Percentiles rank a stretch among this genome's conserved stretches.
phyloP scores from a whole-genome alignment of 805 yeast species.

The Martiniozyma abietophila region DNA sequence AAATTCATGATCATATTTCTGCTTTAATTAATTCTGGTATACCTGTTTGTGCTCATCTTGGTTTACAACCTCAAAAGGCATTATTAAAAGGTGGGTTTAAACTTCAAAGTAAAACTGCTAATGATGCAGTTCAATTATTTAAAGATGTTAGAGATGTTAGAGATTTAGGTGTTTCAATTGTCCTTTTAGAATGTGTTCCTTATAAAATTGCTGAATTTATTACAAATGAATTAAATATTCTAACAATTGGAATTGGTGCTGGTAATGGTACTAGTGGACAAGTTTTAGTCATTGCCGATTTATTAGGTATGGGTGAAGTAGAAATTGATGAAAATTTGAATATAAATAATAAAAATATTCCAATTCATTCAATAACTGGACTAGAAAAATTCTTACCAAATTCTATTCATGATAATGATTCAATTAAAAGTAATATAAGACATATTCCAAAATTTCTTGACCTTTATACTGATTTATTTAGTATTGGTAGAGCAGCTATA shows the following conservation, averaged over 20 bases:
- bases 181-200: constrained; percentile 85
- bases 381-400: constrained; percentile 3
- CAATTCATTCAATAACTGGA: too few species aligned
- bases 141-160: constrained; percentile 65
- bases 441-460: constrained; percentile 55
- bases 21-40: constrained; percentile 61
- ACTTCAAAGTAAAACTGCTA: constrained; percentile 63
- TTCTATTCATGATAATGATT: background rate
- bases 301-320: constrained; percentile 64
- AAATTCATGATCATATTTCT: constrained; percentile 43
- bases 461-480: constrained; percentile 45
- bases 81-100: constrained; percentile 78
- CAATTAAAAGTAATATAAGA: too few species aligned
- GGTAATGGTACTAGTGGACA: constrained; percentile 82
- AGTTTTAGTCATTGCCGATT: constrained; percentile 78
- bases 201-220: constrained; percentile 55
- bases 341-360: background rate
- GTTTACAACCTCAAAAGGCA: constrained; percentile 83
- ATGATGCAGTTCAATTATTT: constrained; percentile 46
- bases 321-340: constrained; percentile 29
- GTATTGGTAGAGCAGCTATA: constrained; percentile 42
- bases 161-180: constrained; percentile 63
- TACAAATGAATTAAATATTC: constrained; percentile 51
- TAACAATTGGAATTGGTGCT: constrained; percentile 95
- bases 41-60: constrained; percentile 87